Evolutionary conservation across 768 basidiomycete genomes (phyloP), one percentile per base, ranked within the genome.

Genomic region (Hericium rajendrae): DNA sequence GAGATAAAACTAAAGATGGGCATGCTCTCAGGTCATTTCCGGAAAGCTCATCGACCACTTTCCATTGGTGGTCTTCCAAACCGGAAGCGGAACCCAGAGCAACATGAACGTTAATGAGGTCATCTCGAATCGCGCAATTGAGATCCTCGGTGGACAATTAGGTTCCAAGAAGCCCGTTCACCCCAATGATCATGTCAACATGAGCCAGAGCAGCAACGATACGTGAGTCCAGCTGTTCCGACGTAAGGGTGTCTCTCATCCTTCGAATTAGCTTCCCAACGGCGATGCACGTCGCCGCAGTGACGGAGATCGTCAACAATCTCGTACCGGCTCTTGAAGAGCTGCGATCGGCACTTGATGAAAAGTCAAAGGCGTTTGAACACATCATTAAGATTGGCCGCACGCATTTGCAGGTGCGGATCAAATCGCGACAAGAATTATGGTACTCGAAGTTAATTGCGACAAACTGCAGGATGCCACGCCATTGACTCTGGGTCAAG

Each of bases 81-180:
- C 97, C 22, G 97, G 97, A 59, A 94, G 91, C 56, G 97, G 97
- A 18, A 99, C 97, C 1, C 97, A 99, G 72, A 94, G 90, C 68
- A 99, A 99, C 77, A 99, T 99, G 97, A 99, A 73, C 71, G 91
- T 83, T 59, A 99, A 99, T 70, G 97, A 99, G 82, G 94, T 97
- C 65, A 94, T 99, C 68, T 95, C 94, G 24, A 99, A 99, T 72
- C 86, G 95, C 58, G 97, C 97, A 38, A 99, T 98, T 67, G 93
- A 99, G 74, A 74, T 97, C 60, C 84, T 98, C 59, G 97, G 97
- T 6, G 97, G 97, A 16, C 80, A 94, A 73, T 78, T 97, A 57
- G 97, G 97, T 38, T 92, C 90, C 49, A 99, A 98, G 79, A 91
- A 79, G 66, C 97, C 97, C 9, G 94, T 99, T 2, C 97, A 99